Evolutionary conservation across 1,139 yeast species (phyloP).

Genomic region (Groenewaldozyma sp.): DNA sequence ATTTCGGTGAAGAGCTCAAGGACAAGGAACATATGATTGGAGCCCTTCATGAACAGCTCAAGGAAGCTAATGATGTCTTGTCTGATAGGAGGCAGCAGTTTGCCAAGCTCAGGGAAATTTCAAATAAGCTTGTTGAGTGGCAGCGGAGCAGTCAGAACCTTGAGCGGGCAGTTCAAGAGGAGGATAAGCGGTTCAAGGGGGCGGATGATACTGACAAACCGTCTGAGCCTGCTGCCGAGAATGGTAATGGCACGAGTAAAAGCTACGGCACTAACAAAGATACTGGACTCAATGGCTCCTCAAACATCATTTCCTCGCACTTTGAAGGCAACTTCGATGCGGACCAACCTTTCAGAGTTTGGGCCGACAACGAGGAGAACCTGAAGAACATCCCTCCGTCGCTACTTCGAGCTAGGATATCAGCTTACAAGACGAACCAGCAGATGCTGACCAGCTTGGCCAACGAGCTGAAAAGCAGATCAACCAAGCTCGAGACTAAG

Average conservation of each 20-base stretch:
- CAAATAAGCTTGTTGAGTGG: constrained; percentile 36
- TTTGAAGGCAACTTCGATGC: constrained; percentile 61
- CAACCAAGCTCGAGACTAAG: constrained; percentile 65
- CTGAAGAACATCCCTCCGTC: constrained; percentile 37
- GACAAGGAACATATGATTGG: constrained; percentile 39
- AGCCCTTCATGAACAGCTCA: constrained; percentile 38
- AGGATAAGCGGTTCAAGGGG: constrained; percentile 42
- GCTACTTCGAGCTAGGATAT: constrained; percentile 64
- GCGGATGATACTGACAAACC: constrained; percentile 19
- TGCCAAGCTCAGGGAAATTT: constrained; percentile 36
- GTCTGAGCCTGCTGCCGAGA: not conserved
- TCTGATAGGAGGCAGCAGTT: constrained; percentile 38
- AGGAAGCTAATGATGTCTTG: constrained; percentile 39
- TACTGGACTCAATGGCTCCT: constrained; percentile 7
- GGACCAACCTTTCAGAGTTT: constrained; percentile 73
- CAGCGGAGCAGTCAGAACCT: constrained; percentile 46
- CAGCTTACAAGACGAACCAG: constrained; percentile 68
- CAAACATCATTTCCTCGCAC: constrained; percentile 23
- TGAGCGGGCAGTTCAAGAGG: constrained; percentile 49
- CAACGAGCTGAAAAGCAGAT: constrained; percentile 39
- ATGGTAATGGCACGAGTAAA: not conserved
- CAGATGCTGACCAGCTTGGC: constrained; percentile 42
- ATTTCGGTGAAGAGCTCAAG: constrained; percentile 41
- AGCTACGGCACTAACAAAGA: constrained; percentile 2
- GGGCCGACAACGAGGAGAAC: constrained; percentile 19